Evolutionary conservation across 331 rosid species (phyloP), one percentile per base, ranked within the genome.

Genomic region (Stylosanthes scabra): DNA sequence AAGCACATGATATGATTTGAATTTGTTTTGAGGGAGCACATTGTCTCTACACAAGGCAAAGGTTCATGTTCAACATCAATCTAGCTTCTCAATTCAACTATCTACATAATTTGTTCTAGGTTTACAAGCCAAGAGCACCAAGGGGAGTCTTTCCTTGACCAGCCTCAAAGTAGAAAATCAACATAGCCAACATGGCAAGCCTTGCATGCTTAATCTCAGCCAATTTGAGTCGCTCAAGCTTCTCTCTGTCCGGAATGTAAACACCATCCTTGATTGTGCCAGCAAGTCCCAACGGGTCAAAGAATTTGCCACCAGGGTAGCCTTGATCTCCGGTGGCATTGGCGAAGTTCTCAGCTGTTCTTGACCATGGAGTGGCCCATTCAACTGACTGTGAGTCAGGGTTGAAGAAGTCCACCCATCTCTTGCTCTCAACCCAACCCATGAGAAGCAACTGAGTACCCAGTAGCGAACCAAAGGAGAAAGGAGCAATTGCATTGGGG

Each of bases 311-410:
- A 0, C 99, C 99, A 0, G 97, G 99, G 70, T 95, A 94, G 31
- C 99, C 99, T 44, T 94, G 99, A 1, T 91, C 97, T 0, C 99
- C 97, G 0, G 99, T 94, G 31, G 90, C 70, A 37, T 94, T 94
- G 42, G 92, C 71, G 6, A 94, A 94, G 79, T 94, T 94, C 86
- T 94, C 99, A 0, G 99, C 78, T 0, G 97, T 94, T 80, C 68
- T 87, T 4, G 99, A 95, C 99, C 99, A 95, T 0, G 99, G 99
- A 15, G 99, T 95, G 9, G 97, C 99, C 99, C 97, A 95, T 44
- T 92, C 97, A 12, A 92, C 88, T 0, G 99, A 90, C 61, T 92
- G 99, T 4, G 97, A 95, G 41, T 95, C 99, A 0, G 99, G 99
- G 84, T 88, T 82, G 96, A 88, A 95, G 88, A 92, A 95, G 72